phyloP scores from a whole-genome alignment of 495 filamentous ascomycete genomes.

The Haplographium delicatum region DNA sequence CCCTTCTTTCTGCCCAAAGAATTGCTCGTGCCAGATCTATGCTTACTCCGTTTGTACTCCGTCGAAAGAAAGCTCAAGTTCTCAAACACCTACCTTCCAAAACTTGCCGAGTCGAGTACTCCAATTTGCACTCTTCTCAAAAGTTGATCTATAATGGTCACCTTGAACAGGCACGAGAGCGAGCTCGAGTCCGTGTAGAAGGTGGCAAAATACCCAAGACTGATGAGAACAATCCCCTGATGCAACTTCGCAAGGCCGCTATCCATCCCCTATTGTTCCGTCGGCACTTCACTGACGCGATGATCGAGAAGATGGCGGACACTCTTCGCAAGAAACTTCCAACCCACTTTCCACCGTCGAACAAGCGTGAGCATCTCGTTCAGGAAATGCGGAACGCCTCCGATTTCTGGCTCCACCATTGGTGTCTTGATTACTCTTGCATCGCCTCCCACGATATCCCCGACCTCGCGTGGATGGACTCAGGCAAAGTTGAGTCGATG shows the following conservation, averaged over 20 bases:
- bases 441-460: constrained; percentile 67
- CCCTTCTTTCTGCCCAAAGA: constrained; percentile 76
- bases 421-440: constrained; percentile 63
- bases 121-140: constrained; percentile 67
- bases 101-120: constrained; percentile 68
- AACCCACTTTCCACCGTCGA: constrained; percentile 39
- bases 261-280: constrained; percentile 90
- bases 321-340: constrained; percentile 61
- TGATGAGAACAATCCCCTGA: constrained; percentile 69
- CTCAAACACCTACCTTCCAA: constrained; percentile 82
- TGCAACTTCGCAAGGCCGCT: constrained; percentile 86
- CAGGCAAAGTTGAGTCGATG: constrained; percentile 81
- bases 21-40: constrained; percentile 84
- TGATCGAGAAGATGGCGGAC: constrained; percentile 71
- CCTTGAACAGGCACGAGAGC: constrained; percentile 32
- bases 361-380: constrained; percentile 52
- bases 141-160: constrained; percentile 62
- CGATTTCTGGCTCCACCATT: constrained; percentile 78
- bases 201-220: constrained; percentile 30
- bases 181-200: constrained; percentile 28
- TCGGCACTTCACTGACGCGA: constrained; percentile 66
- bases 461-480: constrained; percentile 80
- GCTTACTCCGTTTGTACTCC: constrained; percentile 89
- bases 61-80: constrained; percentile 93
- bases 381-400: constrained; percentile 68